These are phyloP conservation scores for Anisodus tanguticus DNA, from an alignment of 257 asterid genomes.

Conservation along the genomic window DNA sequence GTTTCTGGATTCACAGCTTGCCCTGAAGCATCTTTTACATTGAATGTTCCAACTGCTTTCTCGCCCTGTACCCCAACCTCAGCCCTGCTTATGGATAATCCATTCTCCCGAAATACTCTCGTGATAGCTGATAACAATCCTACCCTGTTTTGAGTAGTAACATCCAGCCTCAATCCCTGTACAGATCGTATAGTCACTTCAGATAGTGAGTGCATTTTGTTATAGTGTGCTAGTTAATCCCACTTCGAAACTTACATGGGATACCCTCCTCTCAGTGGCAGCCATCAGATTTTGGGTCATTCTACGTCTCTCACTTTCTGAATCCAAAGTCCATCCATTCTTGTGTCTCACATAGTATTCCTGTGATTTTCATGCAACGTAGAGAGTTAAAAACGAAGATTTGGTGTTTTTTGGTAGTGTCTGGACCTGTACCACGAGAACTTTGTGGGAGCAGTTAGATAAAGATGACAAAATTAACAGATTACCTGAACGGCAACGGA, in stretches of 20 bases:
- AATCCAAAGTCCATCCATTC: constrained; percentile 53
- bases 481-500: constrained; percentile 75
- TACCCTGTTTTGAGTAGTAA: constrained; percentile 57
- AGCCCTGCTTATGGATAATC: constrained; percentile 70
- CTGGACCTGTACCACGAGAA: background rate
- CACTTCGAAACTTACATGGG: constrained; percentile 51
- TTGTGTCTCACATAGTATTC: constrained; percentile 73
- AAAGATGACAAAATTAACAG: background rate
- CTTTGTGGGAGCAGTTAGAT: background rate
- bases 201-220: background rate
- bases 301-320: constrained; percentile 57
- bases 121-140: constrained; percentile 78
- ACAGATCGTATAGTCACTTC: constrained; percentile 22
- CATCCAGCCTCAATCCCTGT: constrained; percentile 72
- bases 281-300: constrained; percentile 71
- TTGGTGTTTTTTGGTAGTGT: background rate
- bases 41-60: constrained; percentile 79
- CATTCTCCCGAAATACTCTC: constrained; percentile 75
- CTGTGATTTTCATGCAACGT: constrained; percentile 38
- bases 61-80: constrained; percentile 69
- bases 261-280: constrained; percentile 78
- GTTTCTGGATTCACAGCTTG: constrained; percentile 50
- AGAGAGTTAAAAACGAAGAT: background rate
- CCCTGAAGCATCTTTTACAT: constrained; percentile 71
- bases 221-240: background rate